Evolutionary conservation across 495 filamentous ascomycete species (phyloP).

Genomic region (Tetracladium marchalianum): DNA sequence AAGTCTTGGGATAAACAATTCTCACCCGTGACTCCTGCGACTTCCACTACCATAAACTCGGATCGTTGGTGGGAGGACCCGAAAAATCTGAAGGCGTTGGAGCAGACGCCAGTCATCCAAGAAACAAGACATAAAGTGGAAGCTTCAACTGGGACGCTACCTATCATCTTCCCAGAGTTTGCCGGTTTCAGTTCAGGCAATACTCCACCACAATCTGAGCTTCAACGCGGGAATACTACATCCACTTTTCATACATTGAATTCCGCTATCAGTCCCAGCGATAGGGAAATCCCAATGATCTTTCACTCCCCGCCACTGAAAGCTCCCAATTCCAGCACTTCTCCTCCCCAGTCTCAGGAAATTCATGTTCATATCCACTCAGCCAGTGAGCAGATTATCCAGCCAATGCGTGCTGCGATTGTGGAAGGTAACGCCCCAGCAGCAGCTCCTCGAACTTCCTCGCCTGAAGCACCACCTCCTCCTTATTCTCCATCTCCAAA

Average conservation of each 20-base stretch:
- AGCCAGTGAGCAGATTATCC: neutral
- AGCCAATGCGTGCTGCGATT: neutral
- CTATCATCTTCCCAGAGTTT: slow-evolving; percentile 10
- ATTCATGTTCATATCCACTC: slow-evolving; percentile 11
- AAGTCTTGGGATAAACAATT: slow-evolving; percentile 31
- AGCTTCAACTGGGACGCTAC: slow-evolving; percentile 11
- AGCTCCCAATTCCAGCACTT: slow-evolving; percentile 23
- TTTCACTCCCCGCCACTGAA: slow-evolving; percentile 6
- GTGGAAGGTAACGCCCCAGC: slow-evolving; percentile 6
- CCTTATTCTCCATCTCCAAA: slow-evolving; percentile 23
- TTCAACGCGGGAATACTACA: slow-evolving; percentile 2
- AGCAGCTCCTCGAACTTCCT: neutral
- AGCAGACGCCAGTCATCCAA: slow-evolving; percentile 5
- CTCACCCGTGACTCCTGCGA: slow-evolving; percentile 21
- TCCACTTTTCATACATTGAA: neutral
- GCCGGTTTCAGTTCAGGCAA: neutral
- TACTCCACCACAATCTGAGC: neutral
- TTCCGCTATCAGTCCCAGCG: slow-evolving; percentile 6
- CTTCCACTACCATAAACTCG: slow-evolving; percentile 14
- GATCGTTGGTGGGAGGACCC: slow-evolving; percentile 17
- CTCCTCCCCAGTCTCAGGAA: slow-evolving; percentile 21
- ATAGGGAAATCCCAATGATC: slow-evolving; percentile 13
- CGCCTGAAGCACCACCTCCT: slow-evolving; percentile 12
- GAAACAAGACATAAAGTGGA: slow-evolving; percentile 15
- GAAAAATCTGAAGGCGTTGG: slow-evolving; percentile 3